These are phyloP conservation scores for Yamadazyma friedrichii DNA, from an alignment of 1,139 yeast species.

Conservation along the genomic window DNA sequence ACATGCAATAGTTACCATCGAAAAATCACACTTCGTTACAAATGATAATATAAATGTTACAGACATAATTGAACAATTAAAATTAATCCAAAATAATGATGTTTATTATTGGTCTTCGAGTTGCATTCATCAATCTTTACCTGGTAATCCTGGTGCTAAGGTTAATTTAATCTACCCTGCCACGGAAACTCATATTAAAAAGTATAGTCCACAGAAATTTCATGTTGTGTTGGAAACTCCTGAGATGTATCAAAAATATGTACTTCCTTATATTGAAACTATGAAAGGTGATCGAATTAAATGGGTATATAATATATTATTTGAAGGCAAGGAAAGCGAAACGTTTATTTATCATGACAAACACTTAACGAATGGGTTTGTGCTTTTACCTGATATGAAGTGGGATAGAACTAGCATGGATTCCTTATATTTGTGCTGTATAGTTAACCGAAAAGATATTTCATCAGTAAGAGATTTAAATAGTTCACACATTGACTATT, in stretches of 20 bases:
- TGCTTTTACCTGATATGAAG: constrained; percentile 78
- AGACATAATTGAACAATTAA: constrained; percentile 31
- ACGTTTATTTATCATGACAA: constrained; percentile 64
- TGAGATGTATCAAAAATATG: constrained; percentile 58
- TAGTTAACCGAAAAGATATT: constrained; percentile 72
- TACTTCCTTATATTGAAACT: constrained; percentile 71
- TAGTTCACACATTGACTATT: constrained; percentile 55
- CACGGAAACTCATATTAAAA: constrained; percentile 76
- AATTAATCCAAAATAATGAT: constrained; percentile 65
- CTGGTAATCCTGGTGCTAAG: constrained; percentile 60
- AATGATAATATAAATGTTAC: constrained; percentile 18
- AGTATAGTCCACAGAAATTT: constrained; percentile 56
- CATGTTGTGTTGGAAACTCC: constrained; percentile 82
- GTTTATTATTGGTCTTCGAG: constrained; percentile 81
- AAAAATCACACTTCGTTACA: constrained; percentile 61
- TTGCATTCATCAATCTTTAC: constrained; percentile 45
- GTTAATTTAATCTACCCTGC: constrained; percentile 87
- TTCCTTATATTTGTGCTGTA: constrained; percentile 73
- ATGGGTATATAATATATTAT: constrained; percentile 88
- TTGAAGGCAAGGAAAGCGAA: constrained; percentile 83
- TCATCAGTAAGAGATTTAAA: constrained; percentile 74
- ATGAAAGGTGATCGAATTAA: constrained; percentile 77
- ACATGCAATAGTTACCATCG: constrained; percentile 71
- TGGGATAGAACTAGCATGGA: constrained; percentile 83
- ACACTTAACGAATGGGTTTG: constrained; percentile 55